A percentile compares a stretch with the other conserved stretches of the same genome.
Evolutionary conservation across 2,329 filamentous ascomycete genomes (phyloP).

Genomic region (Capronia coronata): DNA sequence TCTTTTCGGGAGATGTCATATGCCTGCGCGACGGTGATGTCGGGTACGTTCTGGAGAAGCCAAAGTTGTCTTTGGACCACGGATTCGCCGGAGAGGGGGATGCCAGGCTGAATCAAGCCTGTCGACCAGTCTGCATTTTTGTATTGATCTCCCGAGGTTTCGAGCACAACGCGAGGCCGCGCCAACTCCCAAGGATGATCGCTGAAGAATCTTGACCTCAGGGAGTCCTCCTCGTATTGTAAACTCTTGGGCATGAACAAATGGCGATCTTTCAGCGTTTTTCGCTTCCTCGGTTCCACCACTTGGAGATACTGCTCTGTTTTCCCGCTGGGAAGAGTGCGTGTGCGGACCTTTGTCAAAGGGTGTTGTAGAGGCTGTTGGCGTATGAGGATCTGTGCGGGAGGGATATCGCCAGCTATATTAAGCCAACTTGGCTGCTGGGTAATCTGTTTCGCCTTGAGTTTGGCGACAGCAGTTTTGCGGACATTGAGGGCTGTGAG

Average conservation of each 20-base stretch:
- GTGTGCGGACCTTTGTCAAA: conserved; percentile 37
- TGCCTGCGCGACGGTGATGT: conserved; percentile 58
- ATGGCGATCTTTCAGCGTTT: conserved; percentile 55
- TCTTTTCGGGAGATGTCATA: conserved; percentile 85
- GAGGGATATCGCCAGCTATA: conserved; percentile 52
- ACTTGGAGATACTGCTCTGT: conserved; percentile 21
- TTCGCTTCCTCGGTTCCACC: conserved; percentile 32
- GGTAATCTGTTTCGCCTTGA: conserved; percentile 34
- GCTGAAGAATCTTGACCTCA: conserved; percentile 76
- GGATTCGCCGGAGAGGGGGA: conserved; percentile 77
- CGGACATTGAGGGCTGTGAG: conserved; percentile 43
- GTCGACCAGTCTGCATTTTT: conserved; percentile 54
- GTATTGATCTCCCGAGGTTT: conserved; percentile 76
- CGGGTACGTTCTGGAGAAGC: conserved; percentile 61
- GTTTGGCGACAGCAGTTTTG: conserved; percentile 38
- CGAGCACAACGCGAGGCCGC: conserved; percentile 74
- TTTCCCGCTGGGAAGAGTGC: conserved; percentile 27
- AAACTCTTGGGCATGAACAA: conserved; percentile 76
- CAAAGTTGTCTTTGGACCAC: conserved; percentile 88
- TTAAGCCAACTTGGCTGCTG: conserved; percentile 49
- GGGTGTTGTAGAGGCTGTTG: conserved; percentile 47
- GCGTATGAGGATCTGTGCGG: conserved; percentile 54
- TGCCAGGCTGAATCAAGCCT: conserved; percentile 64
- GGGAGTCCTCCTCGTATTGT: conserved; percentile 71
- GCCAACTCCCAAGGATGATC: conserved; percentile 98